Percentiles rank a stretch among this genome's conserved stretches.
Conservation (phyloP, 2,329 filamentous ascomycete species). For the Stagonosporopsis tanaceti region DNA sequence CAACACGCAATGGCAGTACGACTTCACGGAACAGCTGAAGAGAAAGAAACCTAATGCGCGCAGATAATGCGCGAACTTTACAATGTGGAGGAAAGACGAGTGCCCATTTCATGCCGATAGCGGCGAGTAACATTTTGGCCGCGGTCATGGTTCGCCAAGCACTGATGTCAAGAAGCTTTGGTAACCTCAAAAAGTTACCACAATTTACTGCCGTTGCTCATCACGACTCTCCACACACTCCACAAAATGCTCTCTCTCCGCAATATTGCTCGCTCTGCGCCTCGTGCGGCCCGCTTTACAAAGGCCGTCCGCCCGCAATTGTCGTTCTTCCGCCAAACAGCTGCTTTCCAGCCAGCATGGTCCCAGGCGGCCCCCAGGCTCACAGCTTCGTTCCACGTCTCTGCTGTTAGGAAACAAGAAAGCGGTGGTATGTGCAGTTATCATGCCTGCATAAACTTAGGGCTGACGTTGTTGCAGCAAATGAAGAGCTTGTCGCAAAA, state of each 20-base stretch:
- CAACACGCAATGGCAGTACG: conserved; percentile 2
- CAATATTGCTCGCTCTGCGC: conserved; percentile 54
- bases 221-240: conserved; percentile 10
- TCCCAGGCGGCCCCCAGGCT: conserved; percentile 41
- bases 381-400: conserved; percentile 55
- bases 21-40: not conserved
- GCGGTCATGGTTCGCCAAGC: conserved; percentile 18
- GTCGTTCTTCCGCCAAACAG: conserved; percentile 44
- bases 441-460: too few relatives aligned
- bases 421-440: conserved; percentile 27
- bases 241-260: conserved; percentile 56
- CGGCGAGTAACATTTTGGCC: conserved; percentile 22
- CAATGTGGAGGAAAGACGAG: not conserved
- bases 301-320: conserved; percentile 48
- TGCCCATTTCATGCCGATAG: conserved; percentile 18
- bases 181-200: conserved; percentile 36
- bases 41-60: not conserved
- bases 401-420: conserved; percentile 48
- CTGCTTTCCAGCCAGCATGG: conserved; percentile 47
- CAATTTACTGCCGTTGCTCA: conserved; percentile 5
- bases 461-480: conserved; percentile 49
- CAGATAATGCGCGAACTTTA: not conserved
- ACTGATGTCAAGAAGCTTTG: conserved; percentile 28
- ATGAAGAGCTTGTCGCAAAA: conserved; percentile 85
- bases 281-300: conserved; percentile 54